Conservation (phyloP, 108 stramenopile species). For the Fragilariopsis cylindrus region DNA sequence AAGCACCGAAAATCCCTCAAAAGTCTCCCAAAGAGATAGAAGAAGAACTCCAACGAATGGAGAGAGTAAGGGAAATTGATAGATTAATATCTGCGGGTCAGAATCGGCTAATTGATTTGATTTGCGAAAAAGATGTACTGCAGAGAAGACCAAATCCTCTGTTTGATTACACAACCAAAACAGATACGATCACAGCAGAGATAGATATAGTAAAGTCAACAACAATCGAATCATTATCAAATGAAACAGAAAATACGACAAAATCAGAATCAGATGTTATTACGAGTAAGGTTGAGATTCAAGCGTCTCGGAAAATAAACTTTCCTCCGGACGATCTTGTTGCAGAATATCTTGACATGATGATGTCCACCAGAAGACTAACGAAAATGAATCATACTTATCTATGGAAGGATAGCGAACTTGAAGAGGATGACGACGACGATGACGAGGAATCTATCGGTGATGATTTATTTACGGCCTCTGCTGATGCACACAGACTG, state of each 20-base stretch:
- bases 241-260: conserved; percentile 26
- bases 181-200: neutral
- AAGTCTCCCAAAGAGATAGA: conserved; percentile 20
- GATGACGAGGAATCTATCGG: conserved; percentile 69
- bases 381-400: conserved; percentile 82
- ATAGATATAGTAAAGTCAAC: conserved; percentile 31
- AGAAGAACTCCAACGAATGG: conserved; percentile 49
- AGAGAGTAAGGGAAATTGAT: conserved; percentile 80
- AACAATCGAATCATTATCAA: neutral
- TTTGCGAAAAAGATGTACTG: conserved; percentile 84
- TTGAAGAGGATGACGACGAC: conserved; percentile 59
- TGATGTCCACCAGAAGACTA: conserved; percentile 60
- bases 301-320: conserved; percentile 59
- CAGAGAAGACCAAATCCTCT: conserved; percentile 83
- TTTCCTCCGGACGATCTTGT: conserved; percentile 83
- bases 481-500: conserved; percentile 59
- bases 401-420: conserved; percentile 70
- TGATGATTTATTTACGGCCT: conserved; percentile 66
- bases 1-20: conserved; percentile 14
- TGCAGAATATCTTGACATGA: conserved; percentile 81
- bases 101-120: conserved; percentile 58
- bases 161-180: conserved; percentile 70
- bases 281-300: conserved; percentile 17
- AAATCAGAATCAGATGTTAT: conserved; percentile 23
- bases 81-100: conserved; percentile 56